Percentiles rank a stretch among this genome's conserved stretches.
Conservation (phyloP, 177 flowering plant genomes). For the Vitis hybrid region DNA sequence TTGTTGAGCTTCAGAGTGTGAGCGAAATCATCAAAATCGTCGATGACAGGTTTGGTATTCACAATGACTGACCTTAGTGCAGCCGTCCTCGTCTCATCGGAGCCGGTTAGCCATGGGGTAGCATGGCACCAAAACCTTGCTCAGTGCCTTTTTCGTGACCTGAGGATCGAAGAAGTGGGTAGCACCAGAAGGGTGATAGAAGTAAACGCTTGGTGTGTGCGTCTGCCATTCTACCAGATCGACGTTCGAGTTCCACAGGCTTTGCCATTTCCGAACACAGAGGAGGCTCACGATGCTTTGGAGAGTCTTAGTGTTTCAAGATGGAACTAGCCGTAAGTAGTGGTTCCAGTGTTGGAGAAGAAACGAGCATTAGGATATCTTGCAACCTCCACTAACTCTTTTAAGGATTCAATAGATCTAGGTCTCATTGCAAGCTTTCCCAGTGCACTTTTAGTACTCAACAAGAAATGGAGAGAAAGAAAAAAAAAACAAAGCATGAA, state of each 20-base stretch:
- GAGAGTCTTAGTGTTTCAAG: too few relatives aligned
- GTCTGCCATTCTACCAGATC: conserved; percentile 65
- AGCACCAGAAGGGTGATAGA: conserved; percentile 41
- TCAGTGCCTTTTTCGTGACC: conserved; percentile 45
- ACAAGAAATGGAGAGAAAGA: too few relatives aligned
- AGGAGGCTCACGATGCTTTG: too few relatives aligned
- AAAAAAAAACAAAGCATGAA: too few relatives aligned
- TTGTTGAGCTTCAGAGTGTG: conserved; percentile 65
- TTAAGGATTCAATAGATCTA: too few relatives aligned
- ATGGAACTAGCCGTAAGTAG: too few relatives aligned
- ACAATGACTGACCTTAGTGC: conserved; percentile 67
- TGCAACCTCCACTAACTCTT: too few relatives aligned
- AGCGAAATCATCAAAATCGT: conserved; percentile 86
- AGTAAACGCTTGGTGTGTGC: conserved; percentile 55
- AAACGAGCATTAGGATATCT: too few relatives aligned
- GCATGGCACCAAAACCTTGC: conserved; percentile 57
- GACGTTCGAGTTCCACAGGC: conserved; percentile 72
- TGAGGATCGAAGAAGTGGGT: conserved; percentile 27
- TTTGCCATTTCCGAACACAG: not conserved
- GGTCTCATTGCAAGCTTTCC: too few relatives aligned
- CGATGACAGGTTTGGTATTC: conserved; percentile 47
- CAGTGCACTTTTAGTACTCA: too few relatives aligned
- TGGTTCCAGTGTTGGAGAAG: too few relatives aligned
- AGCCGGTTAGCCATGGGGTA: conserved; percentile 74
- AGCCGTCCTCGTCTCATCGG: conserved; percentile 57